Conservation (phyloP, 2,329 filamentous ascomycete genomes). For the Tympanopsis confertula region DNA sequence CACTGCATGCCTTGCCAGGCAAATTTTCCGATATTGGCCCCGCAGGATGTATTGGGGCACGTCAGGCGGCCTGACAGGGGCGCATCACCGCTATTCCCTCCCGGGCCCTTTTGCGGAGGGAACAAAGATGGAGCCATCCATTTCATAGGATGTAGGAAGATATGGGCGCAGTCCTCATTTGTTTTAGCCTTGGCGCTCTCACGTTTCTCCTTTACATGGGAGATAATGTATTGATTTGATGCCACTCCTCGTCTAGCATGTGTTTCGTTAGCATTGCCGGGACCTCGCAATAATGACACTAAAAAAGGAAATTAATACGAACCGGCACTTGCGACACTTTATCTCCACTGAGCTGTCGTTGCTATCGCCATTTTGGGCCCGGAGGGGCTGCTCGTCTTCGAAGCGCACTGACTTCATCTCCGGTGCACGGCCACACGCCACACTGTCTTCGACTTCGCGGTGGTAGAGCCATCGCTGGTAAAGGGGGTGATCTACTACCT, state of each 20-base stretch:
- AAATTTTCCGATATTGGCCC: constrained; percentile 10
- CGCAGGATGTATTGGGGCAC: constrained; percentile 2
- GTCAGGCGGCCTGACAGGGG: no score
- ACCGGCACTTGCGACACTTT: constrained; percentile 84
- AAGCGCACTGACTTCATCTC: constrained; percentile 68
- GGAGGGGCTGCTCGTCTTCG: constrained; percentile 56
- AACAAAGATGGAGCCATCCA: constrained; percentile 83
- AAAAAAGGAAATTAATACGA: constrained; percentile 16
- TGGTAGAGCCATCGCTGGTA: constrained; percentile 66
- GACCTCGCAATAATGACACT: background rate
- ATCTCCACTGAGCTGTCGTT: constrained; percentile 21
- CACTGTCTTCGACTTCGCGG: constrained; percentile 39
- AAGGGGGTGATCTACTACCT: constrained; percentile 53
- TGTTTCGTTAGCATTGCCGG: constrained; percentile 1
- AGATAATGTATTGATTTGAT: constrained; percentile 52
- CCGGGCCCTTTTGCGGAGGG: constrained; percentile 8
- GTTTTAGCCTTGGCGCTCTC: constrained; percentile 8
- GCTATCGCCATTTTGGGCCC: constrained; percentile 15
- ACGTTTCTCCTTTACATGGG: constrained; percentile 36
- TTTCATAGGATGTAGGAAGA: constrained; percentile 81
- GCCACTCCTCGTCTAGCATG: constrained; percentile 38
- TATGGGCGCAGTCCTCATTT: constrained; percentile 56
- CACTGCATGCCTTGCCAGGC: constrained; percentile 64
- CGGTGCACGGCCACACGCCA: constrained; percentile 69
- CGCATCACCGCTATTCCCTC: background rate